Evolutionary conservation across 371 early-diverging fungal species (phyloP), one percentile per base, ranked within the genome.

Genomic region (Mortierella sp.): DNA sequence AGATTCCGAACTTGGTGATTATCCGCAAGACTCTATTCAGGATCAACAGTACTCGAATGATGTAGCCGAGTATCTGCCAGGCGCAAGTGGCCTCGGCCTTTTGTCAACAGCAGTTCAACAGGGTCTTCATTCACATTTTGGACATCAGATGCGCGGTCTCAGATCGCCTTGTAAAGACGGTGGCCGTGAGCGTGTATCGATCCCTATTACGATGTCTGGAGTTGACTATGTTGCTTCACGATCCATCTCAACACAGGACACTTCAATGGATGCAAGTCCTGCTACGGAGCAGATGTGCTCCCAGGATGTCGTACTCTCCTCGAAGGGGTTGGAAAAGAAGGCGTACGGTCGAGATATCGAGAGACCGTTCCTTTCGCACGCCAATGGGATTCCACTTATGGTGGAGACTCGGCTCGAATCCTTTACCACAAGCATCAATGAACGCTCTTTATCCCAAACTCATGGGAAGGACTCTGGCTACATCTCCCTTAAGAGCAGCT

Each of bases 381-480:
- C 46, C 44, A 1, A 7, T 41, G 27, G 55, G 19, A 17, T 54
- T 49, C 17, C 40, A 29, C 10, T 34, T 7, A 34, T 7, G 10
- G 34, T 34, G 10, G 34, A 34, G 34, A 34, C 34, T 10, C 34
- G 34, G 10, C 34, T 34, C 34, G 34, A 34, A 10, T 34, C 34
- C 10, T 34, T 34, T 10, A 34, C 7, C 10, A 10, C 34, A 34
- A 34, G 34, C 41, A 14, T 16, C 46, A 21, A 52, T 25, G 46
- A n/a, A 47, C 54, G 37, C 34, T 50, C 41, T n/a, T 9, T 54
- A 17, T 61, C 62, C 0, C 39, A 49, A 37, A 61, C 22, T 8
- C 53, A 53, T 16, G 62, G 51, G 17, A 58, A 53, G 41, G 63
- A 72, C 41, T 62, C 73, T 46, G 63, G 67, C 0, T 67, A 67